phyloP scores from a whole-genome alignment of 768 basidiomycete species.

The Boletus subcaerulescens region DNA sequence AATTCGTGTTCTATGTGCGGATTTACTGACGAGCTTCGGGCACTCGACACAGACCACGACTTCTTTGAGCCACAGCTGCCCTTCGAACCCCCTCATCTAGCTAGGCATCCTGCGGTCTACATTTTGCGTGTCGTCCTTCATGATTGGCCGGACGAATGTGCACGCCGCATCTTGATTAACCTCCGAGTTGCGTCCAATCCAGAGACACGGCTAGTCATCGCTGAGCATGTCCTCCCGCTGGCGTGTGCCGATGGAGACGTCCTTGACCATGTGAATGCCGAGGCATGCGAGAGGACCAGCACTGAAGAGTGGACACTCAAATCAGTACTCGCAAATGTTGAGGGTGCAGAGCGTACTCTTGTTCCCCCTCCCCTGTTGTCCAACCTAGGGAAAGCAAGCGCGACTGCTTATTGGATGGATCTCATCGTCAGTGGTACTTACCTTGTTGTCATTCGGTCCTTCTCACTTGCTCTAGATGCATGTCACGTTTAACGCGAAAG shows the following conservation, averaged over 20 bases:
- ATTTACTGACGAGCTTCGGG: not conserved
- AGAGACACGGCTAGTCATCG: slow-evolving; percentile 62
- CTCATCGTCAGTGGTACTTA: slow-evolving; percentile 45
- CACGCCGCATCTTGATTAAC: slow-evolving; percentile 43
- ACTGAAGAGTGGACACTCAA: slow-evolving; percentile 27
- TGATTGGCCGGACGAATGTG: slow-evolving; percentile 71
- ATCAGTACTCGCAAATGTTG: slow-evolving; percentile 38
- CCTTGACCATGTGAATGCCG: not conserved
- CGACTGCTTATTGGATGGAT: slow-evolving; percentile 69
- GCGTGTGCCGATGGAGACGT: slow-evolving; percentile 56
- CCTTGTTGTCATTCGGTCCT: not conserved
- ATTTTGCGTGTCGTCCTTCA: slow-evolving; percentile 70
- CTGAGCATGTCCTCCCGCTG: slow-evolving; percentile 67
- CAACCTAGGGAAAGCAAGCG: slow-evolving; percentile 70
- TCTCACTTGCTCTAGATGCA: slow-evolving; percentile 52
- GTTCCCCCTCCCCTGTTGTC: slow-evolving; percentile 63
- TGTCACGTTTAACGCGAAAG: slow-evolving; percentile 63
- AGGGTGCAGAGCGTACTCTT: slow-evolving; percentile 51
- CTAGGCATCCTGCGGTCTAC: slow-evolving; percentile 56
- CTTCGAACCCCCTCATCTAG: slow-evolving; percentile 27
- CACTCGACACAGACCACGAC: slow-evolving; percentile 52
- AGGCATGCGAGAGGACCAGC: slow-evolving; percentile 5
- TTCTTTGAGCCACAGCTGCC: slow-evolving; percentile 65
- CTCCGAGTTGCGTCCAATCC: slow-evolving; percentile 37
- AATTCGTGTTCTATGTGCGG: not conserved